A percentile compares a stretch with the other conserved stretches of the same genome.
Evolutionary conservation across 2,329 filamentous ascomycete genomes (phyloP).

Genomic region (Pseudogymnoascus sp.): DNA sequence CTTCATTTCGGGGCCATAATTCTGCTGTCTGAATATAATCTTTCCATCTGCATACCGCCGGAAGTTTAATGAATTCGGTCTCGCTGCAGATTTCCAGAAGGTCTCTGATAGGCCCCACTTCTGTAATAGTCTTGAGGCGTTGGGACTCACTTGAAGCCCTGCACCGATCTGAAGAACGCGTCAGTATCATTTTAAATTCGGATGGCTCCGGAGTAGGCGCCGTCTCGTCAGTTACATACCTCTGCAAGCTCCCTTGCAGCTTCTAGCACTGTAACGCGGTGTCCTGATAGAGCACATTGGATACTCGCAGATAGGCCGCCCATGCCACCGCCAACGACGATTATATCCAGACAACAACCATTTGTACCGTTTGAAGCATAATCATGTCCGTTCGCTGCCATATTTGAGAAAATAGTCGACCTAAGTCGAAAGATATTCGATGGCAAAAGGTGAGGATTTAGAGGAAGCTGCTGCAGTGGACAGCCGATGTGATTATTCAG

Average conservation of each 20-base stretch:
- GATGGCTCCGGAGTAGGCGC: not conserved
- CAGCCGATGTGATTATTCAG: not conserved
- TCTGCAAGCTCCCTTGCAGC: constrained; percentile 35
- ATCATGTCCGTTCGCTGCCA: not conserved
- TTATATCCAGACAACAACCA: constrained; percentile 23
- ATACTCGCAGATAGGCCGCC: constrained; percentile 43
- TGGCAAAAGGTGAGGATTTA: not conserved
- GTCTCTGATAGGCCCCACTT: constrained; percentile 20
- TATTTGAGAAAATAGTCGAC: not conserved
- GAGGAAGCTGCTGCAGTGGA: not conserved
- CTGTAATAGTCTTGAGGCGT: constrained; percentile 21
- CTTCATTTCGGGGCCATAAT: not conserved
- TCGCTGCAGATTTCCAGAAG: not conserved
- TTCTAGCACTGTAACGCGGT: constrained; percentile 38
- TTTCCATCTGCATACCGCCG: not conserved
- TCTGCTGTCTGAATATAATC: not conserved
- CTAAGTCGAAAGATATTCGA: not conserved
- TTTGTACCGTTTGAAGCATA: not conserved
- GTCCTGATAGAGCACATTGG: constrained; percentile 24
- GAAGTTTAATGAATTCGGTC: not conserved
- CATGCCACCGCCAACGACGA: constrained; percentile 50
- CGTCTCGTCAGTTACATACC: constrained; percentile 22
- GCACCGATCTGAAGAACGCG: constrained; percentile 33
- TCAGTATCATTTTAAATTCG: not conserved
- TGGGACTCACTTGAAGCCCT: constrained; percentile 26